Evolutionary conservation across 495 filamentous ascomycete species (phyloP), one percentile per base, ranked within the genome.

Genomic region (Aspergillus coremiiformis): DNA sequence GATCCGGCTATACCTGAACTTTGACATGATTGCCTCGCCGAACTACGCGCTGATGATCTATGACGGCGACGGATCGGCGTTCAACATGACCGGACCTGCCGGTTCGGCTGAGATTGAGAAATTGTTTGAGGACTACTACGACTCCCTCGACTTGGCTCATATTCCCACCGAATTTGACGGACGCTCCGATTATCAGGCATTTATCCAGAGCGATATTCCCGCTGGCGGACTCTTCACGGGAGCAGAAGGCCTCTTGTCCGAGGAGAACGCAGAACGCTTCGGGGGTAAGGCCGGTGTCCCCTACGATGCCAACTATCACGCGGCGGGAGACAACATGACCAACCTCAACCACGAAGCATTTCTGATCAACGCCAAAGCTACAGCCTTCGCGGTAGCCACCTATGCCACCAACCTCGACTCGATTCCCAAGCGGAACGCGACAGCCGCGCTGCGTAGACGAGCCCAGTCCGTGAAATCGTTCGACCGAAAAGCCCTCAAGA

Each of bases 1-100:
- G 58, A 77, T 89, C 53, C 64, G 76, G 1, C 75, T 85, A 3
- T 86, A 87, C 59, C 81, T 89, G 57, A 86, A 89, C 71, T 85
- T 86, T 56, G 85, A 89, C 66, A 89, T 89, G 85, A 84, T 87
- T 52, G 85, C 84, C 39, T 80, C 74, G 14, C 85, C 85, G 39
- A 88, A 89, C 72, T 87, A 80, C 58, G 71, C 78, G 14, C 75
- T 80, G 58, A 78, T 77, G 60, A 76, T 87, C 63, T 87, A 86
- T 62, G 86, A 89, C 62, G 85, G 85, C 39, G 82, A 86, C 55
- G 85, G 85, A 39, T 68, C 61, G 43, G 60, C 75, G 15, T 87
- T 80, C 70, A 82, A 82, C 68, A 50, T 73, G 22, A 75, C 74
- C 11, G 85, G 83, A 8, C 84, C 86, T 0, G 51, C 78, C 0